Evolutionary conservation across 2,329 filamentous ascomycete genomes (phyloP), one percentile per base, ranked within the genome.

Genomic region (Hypoxylon sp.): DNA sequence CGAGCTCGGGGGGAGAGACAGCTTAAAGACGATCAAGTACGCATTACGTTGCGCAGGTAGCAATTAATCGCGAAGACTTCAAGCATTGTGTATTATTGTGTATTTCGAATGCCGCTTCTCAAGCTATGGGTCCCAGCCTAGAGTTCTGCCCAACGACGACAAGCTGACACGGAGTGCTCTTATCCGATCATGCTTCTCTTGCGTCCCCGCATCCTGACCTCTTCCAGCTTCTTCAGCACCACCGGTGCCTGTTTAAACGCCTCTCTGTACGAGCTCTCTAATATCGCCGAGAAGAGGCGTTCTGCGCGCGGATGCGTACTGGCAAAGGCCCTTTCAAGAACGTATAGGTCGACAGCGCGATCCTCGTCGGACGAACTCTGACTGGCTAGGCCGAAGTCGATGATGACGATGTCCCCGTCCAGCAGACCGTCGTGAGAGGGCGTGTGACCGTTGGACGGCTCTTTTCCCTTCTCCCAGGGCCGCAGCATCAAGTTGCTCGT

Each of bases 151-250:
- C 7, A 23, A 24, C 3, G 13, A 20, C 38, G 21, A 35, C n/a
- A 17, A 35, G 37, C 4, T 23, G 35, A 6, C 17, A 13, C 3
- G n/a, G 20, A 48, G 35, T 58, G 57, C n/a, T 23, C 57, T 78
- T 78, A 98, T 23, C 95, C 95, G 66, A 99, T 74, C 95, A 99
- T 99, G 74, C 92, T 98, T 75, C 92, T 89, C 84, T 99, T 99
- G 72, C 95, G 83, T 3, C 95, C 95, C 73, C 95, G 87, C 88
- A 97, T 86, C 72, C 95, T 86, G 42, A 99, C 95, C 64, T 97
- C 94, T 73, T 97, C 92, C 60, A 99, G 76, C 73, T 88, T 90
- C 78, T 86, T 91, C 72, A 99, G 75, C 18, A 93, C 91, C 17
- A 84, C 79, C 55, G 79, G 83, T 0, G 90, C 89, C 13, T 90